Base-by-base conservation (phyloP, 192 early-diverging fungal species). In the Helicostylum pulchrum region DNA sequence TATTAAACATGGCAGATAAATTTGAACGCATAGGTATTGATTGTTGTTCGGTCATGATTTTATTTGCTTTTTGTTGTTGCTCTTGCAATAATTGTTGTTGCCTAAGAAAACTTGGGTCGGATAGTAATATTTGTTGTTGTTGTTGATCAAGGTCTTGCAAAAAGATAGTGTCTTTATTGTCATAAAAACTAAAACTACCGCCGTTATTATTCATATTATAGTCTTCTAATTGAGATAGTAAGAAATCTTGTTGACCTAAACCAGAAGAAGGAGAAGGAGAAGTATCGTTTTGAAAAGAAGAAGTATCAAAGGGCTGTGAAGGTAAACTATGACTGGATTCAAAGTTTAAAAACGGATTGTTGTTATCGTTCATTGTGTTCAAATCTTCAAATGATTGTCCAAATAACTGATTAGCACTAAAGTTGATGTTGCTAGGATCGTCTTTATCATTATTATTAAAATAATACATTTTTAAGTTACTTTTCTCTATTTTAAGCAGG, bases 81-180 rank as follows among this genome's bases (percentile, higher is more conserved):
- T 69, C 53, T 54, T 69, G 67, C 43, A 69, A 45, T n/a, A 62
- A 32, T 26, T 69, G 67, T 39, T 69, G 67, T 30, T 69, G 67
- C 12, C 61, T 45, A n/a, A 63, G 4, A 43, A 69, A 69, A 4
- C 17, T 47, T 23, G 67, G 67, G 34, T 69, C 67, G 0, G 67
- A 69, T 23, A 69, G 56, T 17, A 69, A 19, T 47, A 69, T 69
- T 15, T 45, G 60, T 23, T 69, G 53, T 53, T 64, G 56, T 2
- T 48, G 46, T 15, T 17, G 17, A 19, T 48, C 46, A 14, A 48
- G 12, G 17, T 48, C 46, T 14, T 48, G 46, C 4, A 17, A 19
- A 15, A 17, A 48, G 9, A 48, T 5, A 26, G 26, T 26, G 26
- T 26, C 26, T 48, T 48, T 14, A 15, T 48, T 48, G 17, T 48